phyloP scores from a whole-genome alignment of 257 asterid genomes.

The Ligustrum vulgare region DNA sequence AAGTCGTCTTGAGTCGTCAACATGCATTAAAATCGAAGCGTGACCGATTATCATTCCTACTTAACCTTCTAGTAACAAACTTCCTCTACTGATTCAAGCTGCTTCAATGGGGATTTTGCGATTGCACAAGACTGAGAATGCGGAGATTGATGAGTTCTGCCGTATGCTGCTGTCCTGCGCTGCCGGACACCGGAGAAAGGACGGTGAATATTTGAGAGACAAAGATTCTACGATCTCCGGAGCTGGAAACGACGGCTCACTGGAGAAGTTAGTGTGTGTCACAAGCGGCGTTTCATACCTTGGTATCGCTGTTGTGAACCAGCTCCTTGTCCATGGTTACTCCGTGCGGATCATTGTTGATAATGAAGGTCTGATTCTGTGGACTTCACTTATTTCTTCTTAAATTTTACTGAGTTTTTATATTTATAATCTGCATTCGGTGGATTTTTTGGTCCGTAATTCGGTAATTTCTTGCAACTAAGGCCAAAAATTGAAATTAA shows the following conservation, averaged over 20 bases:
- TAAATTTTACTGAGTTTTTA: not conserved
- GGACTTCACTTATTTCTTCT: not conserved
- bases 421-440: not conserved
- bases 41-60: constrained; percentile 26
- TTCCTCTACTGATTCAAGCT: not conserved
- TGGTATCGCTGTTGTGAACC: constrained; percentile 80
- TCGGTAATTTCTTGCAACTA: not conserved
- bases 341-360: constrained; percentile 79
- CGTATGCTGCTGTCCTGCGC: constrained; percentile 76
- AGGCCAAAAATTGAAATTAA: not conserved
- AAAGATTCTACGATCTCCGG: constrained; percentile 5
- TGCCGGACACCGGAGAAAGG: constrained; percentile 60
- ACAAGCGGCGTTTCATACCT: constrained; percentile 91
- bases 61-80: not conserved
- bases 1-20: not conserved
- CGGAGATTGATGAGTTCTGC: constrained; percentile 73
- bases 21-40: constrained; percentile 23
- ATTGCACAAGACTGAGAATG: constrained; percentile 50
- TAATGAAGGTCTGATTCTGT: constrained; percentile 54
- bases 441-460: not conserved
- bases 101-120: constrained; percentile 65
- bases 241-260: constrained; percentile 36
- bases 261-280: constrained; percentile 69
- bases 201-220: constrained; percentile 32
- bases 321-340: constrained; percentile 79